A percentile compares a stretch with the other conserved stretches of the same genome.
Evolutionary conservation across 148 eudicot species (phyloP).

Genomic region (Fagopyrum tataricum): DNA sequence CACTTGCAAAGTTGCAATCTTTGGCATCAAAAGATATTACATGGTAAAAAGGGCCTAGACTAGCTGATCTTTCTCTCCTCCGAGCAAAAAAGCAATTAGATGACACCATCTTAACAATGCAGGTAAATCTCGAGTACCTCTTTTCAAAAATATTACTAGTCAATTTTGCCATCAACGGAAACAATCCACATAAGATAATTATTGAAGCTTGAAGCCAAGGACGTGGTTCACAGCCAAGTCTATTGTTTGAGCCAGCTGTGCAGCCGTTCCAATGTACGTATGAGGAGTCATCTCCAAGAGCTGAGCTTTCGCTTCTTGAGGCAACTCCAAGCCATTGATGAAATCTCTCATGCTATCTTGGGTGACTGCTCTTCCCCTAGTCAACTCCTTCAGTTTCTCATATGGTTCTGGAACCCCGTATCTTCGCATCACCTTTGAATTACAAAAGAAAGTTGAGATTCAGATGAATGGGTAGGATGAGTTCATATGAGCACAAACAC

Average conservation of each 20-base stretch:
- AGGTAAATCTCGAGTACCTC: neutral
- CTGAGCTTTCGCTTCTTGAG: slow-evolving; percentile 50
- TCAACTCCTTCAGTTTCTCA: slow-evolving; percentile 85
- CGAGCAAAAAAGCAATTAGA: neutral
- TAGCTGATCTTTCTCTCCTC: neutral
- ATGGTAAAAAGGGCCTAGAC: neutral
- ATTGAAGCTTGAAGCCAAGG: slow-evolving; percentile 1
- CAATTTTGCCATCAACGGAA: neutral
- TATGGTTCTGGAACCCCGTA: slow-evolving; percentile 94
- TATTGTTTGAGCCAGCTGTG: slow-evolving; percentile 42
- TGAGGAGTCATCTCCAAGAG: slow-evolving; percentile 75
- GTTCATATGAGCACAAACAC: neutral
- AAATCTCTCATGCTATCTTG: slow-evolving; percentile 65
- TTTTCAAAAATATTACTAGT: too few species aligned
- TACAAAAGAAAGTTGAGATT: neutral
- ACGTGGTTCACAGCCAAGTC: slow-evolving; percentile 28
- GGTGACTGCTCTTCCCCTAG: slow-evolving; percentile 76
- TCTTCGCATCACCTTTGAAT: slow-evolving; percentile 82
- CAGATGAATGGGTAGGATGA: neutral
- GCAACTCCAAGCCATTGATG: slow-evolving; percentile 65
- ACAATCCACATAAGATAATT: neutral
- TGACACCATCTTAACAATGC: neutral
- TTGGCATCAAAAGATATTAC: neutral
- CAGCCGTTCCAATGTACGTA: slow-evolving; percentile 61
- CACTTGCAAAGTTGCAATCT: neutral